Evolutionary conservation across 148 eudicot species (phyloP), one percentile per base, ranked within the genome.

Genomic region (Rhododendron ovatum): DNA sequence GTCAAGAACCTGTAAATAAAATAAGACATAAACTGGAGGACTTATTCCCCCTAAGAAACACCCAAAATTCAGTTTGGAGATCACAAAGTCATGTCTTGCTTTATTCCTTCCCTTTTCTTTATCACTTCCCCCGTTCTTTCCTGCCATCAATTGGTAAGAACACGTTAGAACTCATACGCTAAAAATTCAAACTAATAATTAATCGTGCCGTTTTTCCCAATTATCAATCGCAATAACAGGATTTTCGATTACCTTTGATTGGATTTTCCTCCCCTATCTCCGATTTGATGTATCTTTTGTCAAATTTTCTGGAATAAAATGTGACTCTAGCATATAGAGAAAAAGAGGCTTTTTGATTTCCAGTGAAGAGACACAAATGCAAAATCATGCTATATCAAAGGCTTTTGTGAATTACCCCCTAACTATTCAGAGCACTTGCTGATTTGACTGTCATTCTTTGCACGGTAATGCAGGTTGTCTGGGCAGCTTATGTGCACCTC

Each of bases 1-100:
- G 51, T 11, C 59, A 24, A 82, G 48, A 85, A 85, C 85, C 85
- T 79, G 43, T 63, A 77, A 75, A 59, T 57, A 45, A 43, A 82
- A 39, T 83, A 75, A 74, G 2, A 63, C 85, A 30, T 30, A 75
- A 45, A 78, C 3, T 22, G 65, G 47, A 55, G 18, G 33, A 51
- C 26, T 41, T 28, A 83, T 65, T 63, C 12, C 53, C 74, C 74
- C 13, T 5, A 79, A n/a, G 55, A 82, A 63, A 63, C 84, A 24
- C 53, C 53, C 15, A 85, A 41, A 41, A 22, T 57, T 71, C 39
- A 71, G 13, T 48, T 78, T 47, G 53, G 28, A 43, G 24, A 17
- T 53, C 41, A 37, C 55, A 53, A 82, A 75, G 65, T 8, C 71
- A 57, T 30, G 28, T 57, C 26, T 37, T 82, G 24, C 71, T 82